These are phyloP conservation scores for Scedosporium dehoogii DNA, from an alignment of 2,329 filamentous ascomycete species.

Conservation along the genomic window DNA sequence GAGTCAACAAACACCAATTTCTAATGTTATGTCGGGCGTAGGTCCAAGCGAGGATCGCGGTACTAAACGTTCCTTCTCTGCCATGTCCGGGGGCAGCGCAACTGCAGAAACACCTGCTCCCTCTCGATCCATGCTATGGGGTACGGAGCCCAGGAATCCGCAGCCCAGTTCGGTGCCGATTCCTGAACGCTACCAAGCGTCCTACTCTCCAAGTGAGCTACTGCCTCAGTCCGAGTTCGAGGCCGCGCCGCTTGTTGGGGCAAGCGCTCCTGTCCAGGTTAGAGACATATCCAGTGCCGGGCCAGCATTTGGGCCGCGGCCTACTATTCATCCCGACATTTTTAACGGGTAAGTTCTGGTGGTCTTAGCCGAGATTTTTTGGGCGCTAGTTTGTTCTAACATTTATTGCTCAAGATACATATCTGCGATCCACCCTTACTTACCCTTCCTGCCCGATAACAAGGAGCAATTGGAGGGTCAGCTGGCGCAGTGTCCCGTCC, in stretches of 20 bases:
- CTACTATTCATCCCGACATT: constrained; percentile 32
- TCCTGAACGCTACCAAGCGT: constrained; percentile 14
- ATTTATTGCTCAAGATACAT: constrained; percentile 41
- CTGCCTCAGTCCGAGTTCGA: constrained; percentile 29
- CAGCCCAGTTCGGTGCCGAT: constrained; percentile 27
- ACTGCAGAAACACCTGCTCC: constrained; percentile 23
- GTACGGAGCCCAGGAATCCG: constrained; percentile 34
- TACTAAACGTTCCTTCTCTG: constrained; percentile 25
- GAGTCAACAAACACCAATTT: background rate
- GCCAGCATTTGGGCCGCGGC: constrained; percentile 16
- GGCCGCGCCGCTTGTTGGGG: background rate
- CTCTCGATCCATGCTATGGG: constrained; percentile 35
- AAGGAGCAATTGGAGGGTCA: constrained; percentile 45
- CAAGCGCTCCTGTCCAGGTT: background rate
- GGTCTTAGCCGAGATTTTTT: background rate
- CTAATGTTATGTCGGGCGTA: constrained; percentile 3
- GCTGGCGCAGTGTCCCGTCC: constrained; percentile 43
- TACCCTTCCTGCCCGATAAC: constrained; percentile 53
- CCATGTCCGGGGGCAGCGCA: constrained; percentile 20
- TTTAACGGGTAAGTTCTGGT: constrained; percentile 31
- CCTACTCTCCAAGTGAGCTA: constrained; percentile 30
- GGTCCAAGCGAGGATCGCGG: constrained; percentile 12
- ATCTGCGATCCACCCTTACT: constrained; percentile 52
- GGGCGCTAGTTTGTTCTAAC: background rate
- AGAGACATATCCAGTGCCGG: background rate